Evolutionary conservation across 2,329 filamentous ascomycete genomes (phyloP).

Genomic region (Apiospora malaysiana): DNA sequence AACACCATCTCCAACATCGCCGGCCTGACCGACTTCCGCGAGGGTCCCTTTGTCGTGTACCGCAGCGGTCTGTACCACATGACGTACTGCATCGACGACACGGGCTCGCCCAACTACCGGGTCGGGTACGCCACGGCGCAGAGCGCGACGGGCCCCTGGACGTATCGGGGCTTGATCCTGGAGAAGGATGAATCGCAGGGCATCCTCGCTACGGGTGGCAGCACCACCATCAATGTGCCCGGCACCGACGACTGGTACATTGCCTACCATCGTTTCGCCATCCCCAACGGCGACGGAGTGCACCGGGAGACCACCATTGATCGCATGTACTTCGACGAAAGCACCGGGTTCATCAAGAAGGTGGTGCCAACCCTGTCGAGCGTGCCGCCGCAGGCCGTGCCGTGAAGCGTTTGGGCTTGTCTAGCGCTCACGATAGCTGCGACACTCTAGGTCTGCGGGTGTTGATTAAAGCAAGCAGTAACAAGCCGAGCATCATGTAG

Average conservation of each 20-base stretch:
- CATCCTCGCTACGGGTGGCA: conserved; percentile 53
- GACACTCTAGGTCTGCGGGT: no score
- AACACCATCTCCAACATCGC: conserved; percentile 40
- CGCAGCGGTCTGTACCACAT: conserved; percentile 52
- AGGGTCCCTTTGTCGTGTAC: conserved; percentile 50
- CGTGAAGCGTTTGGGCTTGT: background rate
- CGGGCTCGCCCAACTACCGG: conserved; percentile 50
- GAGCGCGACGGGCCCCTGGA: conserved; percentile 48
- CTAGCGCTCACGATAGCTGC: no score
- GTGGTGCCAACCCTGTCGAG: conserved; percentile 46
- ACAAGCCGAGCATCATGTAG: no score
- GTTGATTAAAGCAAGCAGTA: no score
- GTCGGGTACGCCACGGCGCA: conserved; percentile 52
- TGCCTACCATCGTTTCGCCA: conserved; percentile 54
- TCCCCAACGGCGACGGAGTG: conserved; percentile 51
- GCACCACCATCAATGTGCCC: conserved; percentile 52
- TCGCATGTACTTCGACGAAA: conserved; percentile 45
- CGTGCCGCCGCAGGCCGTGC: conserved; percentile 30
- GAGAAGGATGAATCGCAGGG: conserved; percentile 47
- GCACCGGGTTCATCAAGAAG: conserved; percentile 44
- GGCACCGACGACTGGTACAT: conserved; percentile 57
- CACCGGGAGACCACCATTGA: conserved; percentile 52
- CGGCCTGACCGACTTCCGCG: conserved; percentile 50
- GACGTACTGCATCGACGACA: conserved; percentile 56
- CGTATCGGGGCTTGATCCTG: conserved; percentile 50